Base-by-base conservation (phyloP, 129 eudicot genomes). In the Helianthus tuberosus region DNA sequence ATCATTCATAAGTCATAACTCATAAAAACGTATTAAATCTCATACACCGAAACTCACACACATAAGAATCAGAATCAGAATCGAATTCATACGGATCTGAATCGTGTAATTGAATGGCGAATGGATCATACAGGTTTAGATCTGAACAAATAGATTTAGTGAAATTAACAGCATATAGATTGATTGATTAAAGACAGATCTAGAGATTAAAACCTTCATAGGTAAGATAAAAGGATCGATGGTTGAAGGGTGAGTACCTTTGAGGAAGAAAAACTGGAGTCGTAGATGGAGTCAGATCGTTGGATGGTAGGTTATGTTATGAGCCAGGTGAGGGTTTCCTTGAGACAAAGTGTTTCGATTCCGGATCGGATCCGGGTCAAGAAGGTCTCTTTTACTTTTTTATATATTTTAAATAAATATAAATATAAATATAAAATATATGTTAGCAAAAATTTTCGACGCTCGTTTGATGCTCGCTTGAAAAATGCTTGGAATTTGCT, bases 271-370 rank as follows among this genome's bases (percentile, higher is more conserved):
- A 70, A 75, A 41, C 16, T 38, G 61, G 23, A 49, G 78, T 48
- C 54, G 63, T 63, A 9, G 43, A 64, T 50, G 43, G 72, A 71
- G 39, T 72, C 57, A 64, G 76, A 9, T 72, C 27, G 59, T 62
- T 75, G 64, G 16, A n/a, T n/a, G n/a, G n/a, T n/a, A 41, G 29
- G 39, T 2, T 29, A 29, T 2, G 35, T 29, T 74, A 27, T 51
- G 72, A 47, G 52, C 64, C 32, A 74, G 8, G 78, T 61, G 79
- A 75, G 71, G 64, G 72, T 50, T 75, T 75, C 54, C 62, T 63
- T 49, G 27, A 47, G 41, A 64, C 43, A 46, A 36, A 35, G 32
- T 63, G 78, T 50, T 74, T 13, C 1, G 15, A 39, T 72, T 59
- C 9, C 53, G 8, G 16, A 17, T 71, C 53, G 77, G 77, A 72